Evolutionary conservation across 2,329 filamentous ascomycete species (phyloP), one percentile per base, ranked within the genome.

Genomic region (Fusarium multiceps): DNA sequence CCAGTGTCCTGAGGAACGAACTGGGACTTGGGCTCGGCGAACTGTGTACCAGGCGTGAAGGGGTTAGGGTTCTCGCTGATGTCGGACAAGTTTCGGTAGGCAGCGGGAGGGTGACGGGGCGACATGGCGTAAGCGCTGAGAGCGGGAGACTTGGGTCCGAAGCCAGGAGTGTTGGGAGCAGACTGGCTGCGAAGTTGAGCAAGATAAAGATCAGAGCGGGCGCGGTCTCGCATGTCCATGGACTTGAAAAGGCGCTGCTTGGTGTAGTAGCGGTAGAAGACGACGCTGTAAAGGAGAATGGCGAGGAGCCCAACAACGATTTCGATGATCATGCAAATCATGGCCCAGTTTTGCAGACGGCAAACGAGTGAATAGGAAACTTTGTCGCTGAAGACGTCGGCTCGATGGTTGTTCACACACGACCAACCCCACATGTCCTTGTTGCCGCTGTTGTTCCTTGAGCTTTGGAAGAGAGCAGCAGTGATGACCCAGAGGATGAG

Each of bases 341-440:
- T 87, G 42, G 92, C 88, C 96, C 96, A 99, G 83, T 97, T 96
- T 65, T 98, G 83, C 76, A 99, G 89, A 75, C 95, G 92, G 84
- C 96, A 99, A 72, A 98, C 87, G 53, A 99, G 90, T 27, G 89
- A 89, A 81, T 98, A 99, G 81, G 96, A 87, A 74, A 99, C 88
- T 75, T 96, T 90, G 59, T 94, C 85, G 66, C 89, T 78, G 79
- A 95, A 98, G 55, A 97, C 83, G 53, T 93, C 82, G 58, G 90
- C 84, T 66, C 95, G 90, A 71, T 90, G 89, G 80, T 98, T 98
- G 76, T 97, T 88, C 60, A 94, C 91, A 80, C 96, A 99, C n/a
- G 93, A 89, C 96, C 96, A 99, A 63, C 95, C 94, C 96, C 96
- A 99, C 81, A 99, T 88, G 80, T 99, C 96, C 80, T 97, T 89